phyloP scores from a whole-genome alignment of 78 protist genomes.

The Cavenderia fasciculata region DNA sequence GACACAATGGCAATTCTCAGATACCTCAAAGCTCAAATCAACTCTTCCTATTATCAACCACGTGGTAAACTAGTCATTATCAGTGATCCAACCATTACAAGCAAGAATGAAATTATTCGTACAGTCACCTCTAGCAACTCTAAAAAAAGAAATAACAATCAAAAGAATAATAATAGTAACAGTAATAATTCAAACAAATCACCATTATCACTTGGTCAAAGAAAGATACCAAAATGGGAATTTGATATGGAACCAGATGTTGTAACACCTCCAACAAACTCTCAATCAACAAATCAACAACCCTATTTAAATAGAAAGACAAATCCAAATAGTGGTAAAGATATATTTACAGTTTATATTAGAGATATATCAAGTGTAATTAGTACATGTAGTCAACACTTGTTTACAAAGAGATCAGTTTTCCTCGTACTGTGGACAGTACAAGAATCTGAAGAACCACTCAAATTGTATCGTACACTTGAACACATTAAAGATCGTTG shows the following conservation, averaged over 20 bases:
- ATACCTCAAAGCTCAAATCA: slow-evolving; percentile 4
- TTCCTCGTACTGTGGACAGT: slow-evolving; percentile 35
- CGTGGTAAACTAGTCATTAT: slow-evolving; percentile 50
- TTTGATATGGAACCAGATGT: neutral
- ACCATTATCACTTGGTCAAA: too few relatives aligned
- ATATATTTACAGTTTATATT: slow-evolving; percentile 13
- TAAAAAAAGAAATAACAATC: neutral
- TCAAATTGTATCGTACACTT: slow-evolving; percentile 22
- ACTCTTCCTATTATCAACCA: slow-evolving; percentile 23
- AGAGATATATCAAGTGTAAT: slow-evolving; percentile 20
- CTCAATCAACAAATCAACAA: neutral
- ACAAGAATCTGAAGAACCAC: slow-evolving; percentile 38
- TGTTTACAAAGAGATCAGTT: slow-evolving; percentile 28
- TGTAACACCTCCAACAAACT: neutral
- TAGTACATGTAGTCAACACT: slow-evolving; percentile 38
- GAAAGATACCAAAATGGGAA: slow-evolving; percentile 23
- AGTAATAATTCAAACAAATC: too few relatives aligned
- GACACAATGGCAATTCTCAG: slow-evolving; percentile 16
- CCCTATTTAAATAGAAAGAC: too few relatives aligned
- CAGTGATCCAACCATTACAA: slow-evolving; percentile 20
- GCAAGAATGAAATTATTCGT: slow-evolving; percentile 61
- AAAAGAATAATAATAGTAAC: too few relatives aligned
- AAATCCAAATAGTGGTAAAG: too few relatives aligned
- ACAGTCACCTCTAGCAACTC: neutral
- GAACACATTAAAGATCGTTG: slow-evolving; percentile 56